Base-by-base conservation (phyloP, 257 asterid species). In the Solanum corneliomulleri region DNA sequence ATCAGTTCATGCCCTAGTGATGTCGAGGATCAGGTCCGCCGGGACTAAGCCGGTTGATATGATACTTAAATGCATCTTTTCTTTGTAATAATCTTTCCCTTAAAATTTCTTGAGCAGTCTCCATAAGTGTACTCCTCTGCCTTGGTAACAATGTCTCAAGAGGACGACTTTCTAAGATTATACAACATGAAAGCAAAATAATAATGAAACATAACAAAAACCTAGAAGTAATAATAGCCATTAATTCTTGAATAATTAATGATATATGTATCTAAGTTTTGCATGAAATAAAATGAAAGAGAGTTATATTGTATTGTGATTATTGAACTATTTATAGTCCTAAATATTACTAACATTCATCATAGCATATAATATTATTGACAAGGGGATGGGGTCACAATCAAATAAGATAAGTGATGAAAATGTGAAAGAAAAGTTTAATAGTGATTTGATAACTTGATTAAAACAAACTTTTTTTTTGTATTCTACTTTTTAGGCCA, bases 1-100 rank as follows among this genome's bases (percentile, higher is more conserved):
- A 31, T 31, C 8, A 4, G 0, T 13, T 4, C 10, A 7, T 70
- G n/a, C n/a, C 14, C 64, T 86, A 78, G 49, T 86, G 80, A 62
- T 86, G 88, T 31, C 81, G 69, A 31, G 88, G 88, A 35, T 86
- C 81, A 8, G 86, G 88, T 33, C 88, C 86, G 2, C 15, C 71
- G 0, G 86, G 86, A 29, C 52, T 86, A 86, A 64, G 35, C 70
- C 88, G 27, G 39, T 62, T 80, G 20, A 78, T 4, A 5, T 81
- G 41, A 52, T 81, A 87, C 18, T 81, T 49, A 44, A 64, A 45
- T 68, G 27, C 42, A 44, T 35, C 60, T 87, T 35, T 82, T 42
- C 68, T 68, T 31, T 49, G 69, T 47, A 87, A 75, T 42, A 86
- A 78, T 25, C 42, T 68, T 66, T 39, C 75, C 62, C 62, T 47